phyloP scores from a whole-genome alignment of 2,329 filamentous ascomycete species.

The Bipolaris sorokiniana region DNA sequence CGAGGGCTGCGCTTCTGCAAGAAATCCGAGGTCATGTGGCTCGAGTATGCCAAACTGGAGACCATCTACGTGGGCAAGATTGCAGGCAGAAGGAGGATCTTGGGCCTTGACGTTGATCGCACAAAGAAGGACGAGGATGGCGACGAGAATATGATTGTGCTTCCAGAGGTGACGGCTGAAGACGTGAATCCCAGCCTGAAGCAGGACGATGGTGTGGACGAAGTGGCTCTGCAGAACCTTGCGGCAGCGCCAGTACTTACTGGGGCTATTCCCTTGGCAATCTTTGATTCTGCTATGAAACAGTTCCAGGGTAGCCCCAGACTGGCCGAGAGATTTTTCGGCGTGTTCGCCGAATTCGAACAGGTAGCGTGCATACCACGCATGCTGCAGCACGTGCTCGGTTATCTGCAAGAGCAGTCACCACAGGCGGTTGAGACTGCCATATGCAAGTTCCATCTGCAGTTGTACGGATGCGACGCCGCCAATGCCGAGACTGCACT shows the following conservation, averaged over 20 bases:
- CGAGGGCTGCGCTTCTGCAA: conserved; percentile 89
- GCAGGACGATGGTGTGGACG: conserved; percentile 57
- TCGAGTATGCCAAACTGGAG: conserved; percentile 89
- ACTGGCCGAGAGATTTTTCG: conserved; percentile 78
- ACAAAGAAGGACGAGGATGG: conserved; percentile 53
- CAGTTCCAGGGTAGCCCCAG: conserved; percentile 72
- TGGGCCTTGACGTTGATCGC: conserved; percentile 63
- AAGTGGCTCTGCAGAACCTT: conserved; percentile 67
- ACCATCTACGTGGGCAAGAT: conserved; percentile 90
- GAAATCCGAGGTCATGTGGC: conserved; percentile 74
- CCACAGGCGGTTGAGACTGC: conserved; percentile 63
- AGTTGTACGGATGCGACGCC: conserved; percentile 69
- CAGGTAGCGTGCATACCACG: conserved; percentile 67
- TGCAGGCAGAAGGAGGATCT: conserved; percentile 71
- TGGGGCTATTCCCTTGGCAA: conserved; percentile 90
- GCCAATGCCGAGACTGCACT: conserved; percentile 74
- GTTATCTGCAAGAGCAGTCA: conserved; percentile 64
- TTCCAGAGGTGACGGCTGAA: conserved; percentile 66
- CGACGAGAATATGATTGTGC: conserved; percentile 59
- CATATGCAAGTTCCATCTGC: conserved; percentile 73
- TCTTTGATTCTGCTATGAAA: conserved; percentile 85
- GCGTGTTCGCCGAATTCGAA: conserved; percentile 75
- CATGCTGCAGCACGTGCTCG: conserved; percentile 76
- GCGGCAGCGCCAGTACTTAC: conserved; percentile 79
- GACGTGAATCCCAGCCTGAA: conserved; percentile 64